A percentile compares a stretch with the other conserved stretches of the same genome.
Evolutionary conservation across 139 green algal species (phyloP).

Genomic region (Chlorella sp.): DNA sequence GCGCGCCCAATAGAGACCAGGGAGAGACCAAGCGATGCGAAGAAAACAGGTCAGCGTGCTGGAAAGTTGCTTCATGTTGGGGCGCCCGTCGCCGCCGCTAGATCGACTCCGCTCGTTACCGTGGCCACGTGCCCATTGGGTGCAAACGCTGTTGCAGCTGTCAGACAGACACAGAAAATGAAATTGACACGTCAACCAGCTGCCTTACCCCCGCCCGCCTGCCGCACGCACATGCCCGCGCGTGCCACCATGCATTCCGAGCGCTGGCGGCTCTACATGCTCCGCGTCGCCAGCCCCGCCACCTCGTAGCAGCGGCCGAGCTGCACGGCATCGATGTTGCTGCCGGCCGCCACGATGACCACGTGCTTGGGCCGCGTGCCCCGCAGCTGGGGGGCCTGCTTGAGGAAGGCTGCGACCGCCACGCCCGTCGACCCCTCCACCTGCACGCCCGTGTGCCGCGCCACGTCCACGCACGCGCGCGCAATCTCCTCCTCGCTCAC

Average conservation of each 20-base stretch:
- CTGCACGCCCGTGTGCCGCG: constrained; percentile 43
- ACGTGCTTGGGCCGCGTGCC: constrained; percentile 39
- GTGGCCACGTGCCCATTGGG: too few relatives aligned
- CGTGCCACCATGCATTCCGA: neutral
- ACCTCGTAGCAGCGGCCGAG: constrained; percentile 26
- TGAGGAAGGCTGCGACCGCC: constrained; percentile 50
- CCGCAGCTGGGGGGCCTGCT: constrained; percentile 13
- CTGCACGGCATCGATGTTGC: constrained; percentile 48
- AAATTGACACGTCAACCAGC: too few relatives aligned
- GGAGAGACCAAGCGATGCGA: too few relatives aligned
- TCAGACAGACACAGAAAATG: too few relatives aligned
- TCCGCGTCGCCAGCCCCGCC: neutral
- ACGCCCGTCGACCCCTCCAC: constrained; percentile 65
- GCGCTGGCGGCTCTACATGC: neutral
- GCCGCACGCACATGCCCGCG: neutral
- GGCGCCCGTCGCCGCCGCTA: too few relatives aligned
- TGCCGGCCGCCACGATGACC: constrained; percentile 60
- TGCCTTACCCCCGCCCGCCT: too few relatives aligned
- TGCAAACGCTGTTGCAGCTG: too few relatives aligned
- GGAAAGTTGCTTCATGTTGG: too few relatives aligned
- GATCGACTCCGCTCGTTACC: too few relatives aligned
- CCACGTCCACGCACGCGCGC: constrained; percentile 48
- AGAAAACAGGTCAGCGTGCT: too few relatives aligned
- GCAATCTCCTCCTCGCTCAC: constrained; percentile 65
- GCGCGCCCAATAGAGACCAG: too few relatives aligned